Conservation (phyloP, 2,329 filamentous ascomycete species). For the Rutstroemia sp. region DNA sequence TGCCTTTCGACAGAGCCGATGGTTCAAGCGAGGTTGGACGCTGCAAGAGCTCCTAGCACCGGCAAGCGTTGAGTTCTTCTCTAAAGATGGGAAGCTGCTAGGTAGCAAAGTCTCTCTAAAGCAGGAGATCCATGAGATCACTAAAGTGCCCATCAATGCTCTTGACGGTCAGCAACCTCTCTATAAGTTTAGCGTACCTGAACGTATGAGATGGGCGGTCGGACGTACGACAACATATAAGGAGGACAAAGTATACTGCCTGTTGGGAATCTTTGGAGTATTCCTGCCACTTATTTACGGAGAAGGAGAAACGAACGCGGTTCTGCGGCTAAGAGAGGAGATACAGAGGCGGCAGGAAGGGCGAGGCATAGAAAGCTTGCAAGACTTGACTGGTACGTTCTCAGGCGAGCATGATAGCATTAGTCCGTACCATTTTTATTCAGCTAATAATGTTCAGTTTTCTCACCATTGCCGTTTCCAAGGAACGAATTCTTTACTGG, state of each 20-base stretch:
- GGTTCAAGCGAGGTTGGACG: constrained; percentile 2
- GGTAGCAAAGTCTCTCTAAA: not conserved
- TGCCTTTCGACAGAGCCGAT: not conserved
- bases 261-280: constrained; percentile 37
- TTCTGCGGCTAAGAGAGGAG: no score
- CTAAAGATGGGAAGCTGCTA: not conserved
- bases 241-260: constrained; percentile 37
- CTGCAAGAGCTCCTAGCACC: not conserved
- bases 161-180: not conserved
- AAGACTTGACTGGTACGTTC: no score
- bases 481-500: no score
- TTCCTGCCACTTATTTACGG: constrained; percentile 39
- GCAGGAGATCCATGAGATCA: not conserved
- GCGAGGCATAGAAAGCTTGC: no score
- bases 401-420: no score
- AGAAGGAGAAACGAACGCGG: constrained; percentile 19
- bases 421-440: no score
- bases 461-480: no score
- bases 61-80: not conserved
- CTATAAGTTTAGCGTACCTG: not conserved
- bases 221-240: constrained; percentile 27
- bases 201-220: constrained; percentile 32
- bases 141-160: not conserved
- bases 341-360: no score
- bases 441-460: no score